Evolutionary conservation across 108 stramenopile genomes (phyloP).

Genomic region (Nitzschia inconspicua): DNA sequence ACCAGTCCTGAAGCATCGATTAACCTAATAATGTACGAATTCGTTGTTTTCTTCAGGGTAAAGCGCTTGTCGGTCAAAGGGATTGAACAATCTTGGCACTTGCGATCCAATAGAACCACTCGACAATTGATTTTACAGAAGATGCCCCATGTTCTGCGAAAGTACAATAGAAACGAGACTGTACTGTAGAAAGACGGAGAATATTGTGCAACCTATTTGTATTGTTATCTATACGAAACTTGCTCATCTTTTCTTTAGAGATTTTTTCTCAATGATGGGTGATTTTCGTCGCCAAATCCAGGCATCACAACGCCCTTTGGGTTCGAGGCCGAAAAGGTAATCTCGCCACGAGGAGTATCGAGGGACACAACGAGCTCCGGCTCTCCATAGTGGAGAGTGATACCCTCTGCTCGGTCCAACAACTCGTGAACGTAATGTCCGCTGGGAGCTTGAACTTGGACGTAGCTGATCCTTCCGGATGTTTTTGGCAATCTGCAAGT

Average conservation of each 20-base stretch:
- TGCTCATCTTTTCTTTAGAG: neutral
- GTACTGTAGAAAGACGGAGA: no score
- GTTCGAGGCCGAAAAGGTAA: conserved; percentile 16
- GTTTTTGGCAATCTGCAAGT: conserved; percentile 12
- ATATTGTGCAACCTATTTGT: no score
- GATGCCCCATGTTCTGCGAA: no score
- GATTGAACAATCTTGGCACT: no score
- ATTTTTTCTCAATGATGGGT: conserved; percentile 11
- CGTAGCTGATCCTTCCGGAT: conserved; percentile 3
- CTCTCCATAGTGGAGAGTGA: conserved; percentile 7
- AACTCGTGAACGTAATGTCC: conserved; percentile 16
- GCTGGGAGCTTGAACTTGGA: conserved; percentile 18
- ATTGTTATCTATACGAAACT: no score
- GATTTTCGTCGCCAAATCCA: conserved; percentile 20
- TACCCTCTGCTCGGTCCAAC: conserved; percentile 3
- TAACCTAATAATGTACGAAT: no score
- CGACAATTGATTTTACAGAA: no score
- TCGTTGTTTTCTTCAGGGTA: no score
- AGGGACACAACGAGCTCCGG: conserved; percentile 13
- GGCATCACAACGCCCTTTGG: conserved; percentile 29
- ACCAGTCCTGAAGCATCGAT: no score
- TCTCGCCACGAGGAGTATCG: conserved; percentile 19
- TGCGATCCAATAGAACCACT: no score
- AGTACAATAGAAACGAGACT: no score
- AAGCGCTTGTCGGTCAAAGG: no score